Base-by-base conservation (phyloP, 2,329 filamentous ascomycete species). In the Fusarium sp. region DNA sequence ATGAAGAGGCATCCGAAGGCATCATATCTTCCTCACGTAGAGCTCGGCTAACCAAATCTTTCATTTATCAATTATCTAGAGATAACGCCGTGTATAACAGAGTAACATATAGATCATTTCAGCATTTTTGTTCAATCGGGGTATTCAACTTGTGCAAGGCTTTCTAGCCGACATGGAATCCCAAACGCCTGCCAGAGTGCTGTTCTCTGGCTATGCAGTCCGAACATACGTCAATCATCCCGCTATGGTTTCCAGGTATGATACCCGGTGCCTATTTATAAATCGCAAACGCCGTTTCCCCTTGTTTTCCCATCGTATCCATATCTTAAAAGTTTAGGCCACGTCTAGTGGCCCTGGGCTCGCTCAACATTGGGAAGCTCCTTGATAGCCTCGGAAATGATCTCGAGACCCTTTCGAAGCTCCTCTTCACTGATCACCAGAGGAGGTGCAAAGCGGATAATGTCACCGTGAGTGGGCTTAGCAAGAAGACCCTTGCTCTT, bases 381-480 rank as follows among this genome's bases (percentile, higher is more conserved):
- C 74, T 88, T 86, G 78, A 98, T 87, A 19, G 95, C 91, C 79
- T 95, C 91, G 70, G 90, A 88, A 79, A 99, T 97, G 78, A 96
- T 95, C 58, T 82, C 82, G 60, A 98, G 81, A 3, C 95, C 92
- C 79, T 90, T 89, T 75, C 90, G 87, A 74, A 99, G 92, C 84
- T 99, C 90, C 67, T 92, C 89, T 79, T 98, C 94, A 31, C 92
- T 94, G 78, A 99, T 98, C 73, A 99, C 94, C 60, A 99, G 86
- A 25, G 96, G 96, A 51, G 96, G 96, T n/a, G 96, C 96, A 70
- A 99, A 92, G 64, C 96, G 93, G 81, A 99, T 99, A 82, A 99
- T 98, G 83, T 98, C 98, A 79, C 97, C 92, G 83, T 99, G 96
- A 11, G 96, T 99, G 35, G 96, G 96, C 89, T 99, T 99, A 78